Conservation (phyloP, 257 asterid species). For the Solanum virginianum region DNA sequence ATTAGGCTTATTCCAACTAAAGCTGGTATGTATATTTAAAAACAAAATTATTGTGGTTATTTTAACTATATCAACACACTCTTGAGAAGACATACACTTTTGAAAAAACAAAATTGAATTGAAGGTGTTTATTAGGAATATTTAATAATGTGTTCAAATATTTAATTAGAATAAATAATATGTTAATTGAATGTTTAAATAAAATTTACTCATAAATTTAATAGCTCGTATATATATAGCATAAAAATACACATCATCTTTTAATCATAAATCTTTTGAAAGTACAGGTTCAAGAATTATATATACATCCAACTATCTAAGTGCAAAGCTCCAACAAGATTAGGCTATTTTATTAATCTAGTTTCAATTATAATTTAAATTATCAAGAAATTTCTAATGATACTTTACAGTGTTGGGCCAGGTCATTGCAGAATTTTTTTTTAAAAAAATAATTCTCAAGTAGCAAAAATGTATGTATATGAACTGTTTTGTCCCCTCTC, state of each 20-base stretch:
- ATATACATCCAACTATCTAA: not conserved
- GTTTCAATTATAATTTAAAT: not conserved
- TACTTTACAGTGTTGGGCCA: too few species aligned
- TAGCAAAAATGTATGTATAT: not conserved
- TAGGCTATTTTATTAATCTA: not conserved
- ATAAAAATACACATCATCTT: not conserved
- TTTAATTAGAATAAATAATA: not conserved
- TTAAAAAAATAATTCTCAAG: not conserved
- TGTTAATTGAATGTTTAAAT: not conserved
- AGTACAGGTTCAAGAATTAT: not conserved
- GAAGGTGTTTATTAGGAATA: not conserved
- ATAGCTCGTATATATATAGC: not conserved
- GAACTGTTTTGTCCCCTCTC: constrained; percentile 7
- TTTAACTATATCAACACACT: not conserved
- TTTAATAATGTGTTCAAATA: not conserved
- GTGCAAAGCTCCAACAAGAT: not conserved
- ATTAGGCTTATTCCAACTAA: not conserved
- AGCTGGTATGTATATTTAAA: not conserved
- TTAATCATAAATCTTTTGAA: not conserved
- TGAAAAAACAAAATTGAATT: not conserved
- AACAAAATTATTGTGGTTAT: not conserved
- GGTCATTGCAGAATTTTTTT: not conserved
- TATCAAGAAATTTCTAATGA: not conserved
- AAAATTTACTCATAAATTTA: not conserved
- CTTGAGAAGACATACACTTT: not conserved